phyloP scores from a whole-genome alignment of 1,139 yeast genomes.

The Taphrina communis region DNA sequence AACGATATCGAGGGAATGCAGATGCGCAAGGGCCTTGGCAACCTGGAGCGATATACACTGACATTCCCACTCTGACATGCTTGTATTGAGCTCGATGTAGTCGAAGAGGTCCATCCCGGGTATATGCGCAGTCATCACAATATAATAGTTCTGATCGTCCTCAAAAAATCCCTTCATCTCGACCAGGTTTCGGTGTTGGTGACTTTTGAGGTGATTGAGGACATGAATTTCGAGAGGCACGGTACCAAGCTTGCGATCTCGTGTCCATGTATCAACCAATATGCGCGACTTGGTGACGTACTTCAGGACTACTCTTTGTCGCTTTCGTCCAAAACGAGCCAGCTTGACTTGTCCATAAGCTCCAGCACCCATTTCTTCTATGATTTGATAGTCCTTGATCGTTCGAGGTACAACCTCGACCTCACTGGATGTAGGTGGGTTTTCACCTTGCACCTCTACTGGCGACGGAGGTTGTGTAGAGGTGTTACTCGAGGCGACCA shows the following conservation, averaged over 20 bases:
- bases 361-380: constrained; percentile 90
- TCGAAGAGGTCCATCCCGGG: constrained; percentile 94
- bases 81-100: constrained; percentile 79
- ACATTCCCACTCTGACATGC: constrained; percentile 78
- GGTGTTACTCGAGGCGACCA: constrained; percentile 4
- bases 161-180: constrained; percentile 88
- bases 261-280: constrained; percentile 94
- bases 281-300: constrained; percentile 91
- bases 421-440: constrained; percentile 29
- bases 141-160: constrained; percentile 82
- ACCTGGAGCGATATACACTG: constrained; percentile 78
- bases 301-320: constrained; percentile 74
- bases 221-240: constrained; percentile 94
- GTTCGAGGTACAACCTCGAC: constrained; percentile 58
- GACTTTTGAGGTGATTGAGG: constrained; percentile 70
- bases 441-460: constrained; percentile 18
- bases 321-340: constrained; percentile 71
- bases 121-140: constrained; percentile 91
- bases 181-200: constrained; percentile 86
- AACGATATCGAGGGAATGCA: constrained; percentile 84
- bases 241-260: constrained; percentile 88
- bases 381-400: constrained; percentile 68
- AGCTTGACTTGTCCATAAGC: constrained; percentile 92
- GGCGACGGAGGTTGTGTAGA: constrained; percentile 24
- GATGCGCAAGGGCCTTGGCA: constrained; percentile 74